Base-by-base conservation (phyloP, 495 filamentous ascomycete genomes). In the Margaritispora aquatica region DNA sequence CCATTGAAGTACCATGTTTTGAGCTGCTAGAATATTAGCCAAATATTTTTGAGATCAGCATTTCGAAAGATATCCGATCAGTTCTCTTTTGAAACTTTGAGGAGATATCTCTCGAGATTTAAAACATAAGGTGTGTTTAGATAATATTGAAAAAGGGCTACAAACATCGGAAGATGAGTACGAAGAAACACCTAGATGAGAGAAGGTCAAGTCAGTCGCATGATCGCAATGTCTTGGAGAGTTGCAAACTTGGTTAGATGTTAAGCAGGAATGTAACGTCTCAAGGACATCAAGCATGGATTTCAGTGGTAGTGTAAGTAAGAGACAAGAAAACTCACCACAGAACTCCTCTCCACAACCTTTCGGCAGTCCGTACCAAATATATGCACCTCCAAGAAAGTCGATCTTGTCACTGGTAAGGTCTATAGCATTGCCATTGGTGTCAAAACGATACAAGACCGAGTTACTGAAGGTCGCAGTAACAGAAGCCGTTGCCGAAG, bases 341-440 rank as follows among this genome's bases (percentile, higher is more conserved):
- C 61, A 63, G 29, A 59, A 63, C 1, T 4, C 44, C 4, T 52
- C 13, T 1, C 61, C 61, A 41, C 56, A 63, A 8, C 49, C 55
- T 26, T 22, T n/a, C 31, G 41, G 26, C 19, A 63, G 29, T 27
- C 55, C 61, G 31, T 63, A 63, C 61, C 61, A 63, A n/a, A 63
- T 21, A 20, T 63, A 63, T n/a, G 56, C 51, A 29, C 51, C 61
- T 24, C 47, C 51, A 4, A 63, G 29, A 11, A 20, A 55, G 38
- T 63, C 61, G 23, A 63, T 54, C 36, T 63, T 62, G 7, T 23
- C 60, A 29, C 55, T 58, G 7, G 60, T 62, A 4, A 57, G 38
- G 20, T 62, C 60, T 23, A 62, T 62, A 20, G 60, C 54, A 50
- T 62, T 62, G 31, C 60, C 60, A 55, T 62, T 50, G 4, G 60